phyloP scores from a whole-genome alignment of 495 filamentous ascomycete species.

The Aspergillus steynii region DNA sequence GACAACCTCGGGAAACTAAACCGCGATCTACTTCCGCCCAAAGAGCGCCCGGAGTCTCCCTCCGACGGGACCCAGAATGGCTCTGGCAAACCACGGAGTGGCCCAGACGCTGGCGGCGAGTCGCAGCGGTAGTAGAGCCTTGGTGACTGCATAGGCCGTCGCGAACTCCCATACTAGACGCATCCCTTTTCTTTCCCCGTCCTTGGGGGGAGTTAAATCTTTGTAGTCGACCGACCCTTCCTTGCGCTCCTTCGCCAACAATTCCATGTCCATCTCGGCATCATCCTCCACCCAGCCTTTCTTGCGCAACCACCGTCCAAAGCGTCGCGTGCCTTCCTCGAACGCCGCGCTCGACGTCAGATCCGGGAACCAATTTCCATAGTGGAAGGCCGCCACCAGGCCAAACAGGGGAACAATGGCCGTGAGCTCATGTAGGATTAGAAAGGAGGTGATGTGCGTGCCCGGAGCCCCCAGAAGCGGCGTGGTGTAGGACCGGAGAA shows the following conservation, averaged over 20 bases:
- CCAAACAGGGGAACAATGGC: conserved; percentile 78
- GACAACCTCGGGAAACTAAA: neutral
- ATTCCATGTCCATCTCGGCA: conserved; percentile 30
- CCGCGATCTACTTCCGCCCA: conserved; percentile 23
- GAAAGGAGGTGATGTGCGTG: conserved; percentile 81
- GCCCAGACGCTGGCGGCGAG: conserved; percentile 78
- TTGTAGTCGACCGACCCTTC: conserved; percentile 22
- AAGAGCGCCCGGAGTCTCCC: conserved; percentile 40
- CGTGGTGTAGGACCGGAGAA: conserved; percentile 64
- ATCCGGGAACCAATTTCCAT: conserved; percentile 62
- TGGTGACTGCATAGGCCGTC: conserved; percentile 86
- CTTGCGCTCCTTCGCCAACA: conserved; percentile 10
- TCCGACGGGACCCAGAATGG: conserved; percentile 53
- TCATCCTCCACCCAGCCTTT: conserved; percentile 61
- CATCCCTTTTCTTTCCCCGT: conserved; percentile 37
- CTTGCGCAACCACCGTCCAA: conserved; percentile 58
- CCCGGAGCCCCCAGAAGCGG: conserved; percentile 73
- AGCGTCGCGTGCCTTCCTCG: conserved; percentile 53
- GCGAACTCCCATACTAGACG: conserved; percentile 68
- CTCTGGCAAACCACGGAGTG: conserved; percentile 90
- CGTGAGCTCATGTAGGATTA: conserved; percentile 89
- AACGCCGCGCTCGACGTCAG: conserved; percentile 52
- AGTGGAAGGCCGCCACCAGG: conserved; percentile 76
- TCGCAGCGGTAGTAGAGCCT: conserved; percentile 74
- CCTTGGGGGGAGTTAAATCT: neutral